Evolutionary conservation across 2,329 filamentous ascomycete species (phyloP).

Genomic region (Xylariales sp.): DNA sequence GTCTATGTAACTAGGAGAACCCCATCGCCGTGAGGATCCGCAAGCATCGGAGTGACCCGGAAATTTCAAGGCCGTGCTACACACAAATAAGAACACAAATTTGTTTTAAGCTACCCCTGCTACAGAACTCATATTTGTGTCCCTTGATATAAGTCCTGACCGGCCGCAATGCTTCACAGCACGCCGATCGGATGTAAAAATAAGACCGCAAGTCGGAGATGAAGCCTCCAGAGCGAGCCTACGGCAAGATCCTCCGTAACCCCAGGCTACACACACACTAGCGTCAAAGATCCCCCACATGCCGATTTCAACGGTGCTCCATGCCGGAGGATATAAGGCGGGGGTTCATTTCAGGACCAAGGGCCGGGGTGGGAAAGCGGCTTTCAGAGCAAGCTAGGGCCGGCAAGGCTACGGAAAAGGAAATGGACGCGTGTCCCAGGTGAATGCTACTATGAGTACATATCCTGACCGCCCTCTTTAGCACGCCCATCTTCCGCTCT

Average conservation of each 20-base stretch:
- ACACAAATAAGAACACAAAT: not conserved
- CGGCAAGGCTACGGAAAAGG: conserved; percentile 14
- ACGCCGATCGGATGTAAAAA: conserved; percentile 8
- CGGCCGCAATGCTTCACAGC: not conserved
- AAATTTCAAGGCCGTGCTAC: not conserved
- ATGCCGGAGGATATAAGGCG: conserved; percentile 14
- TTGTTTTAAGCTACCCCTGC: not conserved
- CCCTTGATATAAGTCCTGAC: not conserved
- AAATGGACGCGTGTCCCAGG: conserved; percentile 15
- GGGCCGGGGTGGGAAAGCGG: not conserved
- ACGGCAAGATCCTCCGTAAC: not conserved
- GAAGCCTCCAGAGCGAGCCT: not conserved
- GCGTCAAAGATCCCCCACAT: not conserved
- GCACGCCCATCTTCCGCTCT: conserved; percentile 15
- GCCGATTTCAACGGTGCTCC: not conserved
- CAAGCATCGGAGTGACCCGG: too few relatives aligned
- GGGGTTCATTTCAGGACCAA: not conserved
- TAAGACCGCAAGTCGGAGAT: conserved; percentile 6
- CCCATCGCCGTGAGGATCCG: too few relatives aligned
- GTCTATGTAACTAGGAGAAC: not conserved
- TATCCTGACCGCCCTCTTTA: conserved; percentile 1
- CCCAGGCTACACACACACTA: not conserved
- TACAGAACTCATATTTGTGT: not conserved
- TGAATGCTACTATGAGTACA: not conserved
- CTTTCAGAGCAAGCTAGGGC: not conserved